phyloP scores from a whole-genome alignment of 805 yeast species.

The Lachancea meyersii region DNA sequence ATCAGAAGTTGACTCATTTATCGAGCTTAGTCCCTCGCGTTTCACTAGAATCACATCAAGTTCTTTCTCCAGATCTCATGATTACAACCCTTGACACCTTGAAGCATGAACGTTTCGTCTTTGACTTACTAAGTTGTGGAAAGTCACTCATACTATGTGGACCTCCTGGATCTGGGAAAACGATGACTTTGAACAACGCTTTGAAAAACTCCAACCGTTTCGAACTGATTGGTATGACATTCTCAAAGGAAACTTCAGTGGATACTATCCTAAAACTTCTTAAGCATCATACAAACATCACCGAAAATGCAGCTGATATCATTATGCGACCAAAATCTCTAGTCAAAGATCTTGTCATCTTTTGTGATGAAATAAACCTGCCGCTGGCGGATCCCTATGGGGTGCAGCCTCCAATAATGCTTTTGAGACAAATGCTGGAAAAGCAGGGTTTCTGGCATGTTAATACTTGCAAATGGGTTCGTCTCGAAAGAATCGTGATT shows the following conservation, averaged over 20 bases:
- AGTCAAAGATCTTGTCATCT: constrained; percentile 71
- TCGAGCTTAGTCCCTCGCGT: constrained; percentile 34
- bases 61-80: constrained; percentile 55
- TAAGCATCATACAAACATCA: constrained; percentile 67
- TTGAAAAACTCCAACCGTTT: constrained; percentile 50
- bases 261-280: constrained; percentile 52
- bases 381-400: constrained; percentile 70
- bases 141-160: constrained; percentile 74
- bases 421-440: constrained; percentile 70
- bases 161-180: constrained; percentile 96
- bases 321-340: constrained; percentile 50
- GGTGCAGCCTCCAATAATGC: constrained; percentile 62
- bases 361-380: constrained; percentile 87
- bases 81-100: constrained; percentile 77
- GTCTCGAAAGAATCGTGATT: constrained; percentile 57
- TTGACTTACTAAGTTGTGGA: constrained; percentile 48
- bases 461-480: constrained; percentile 57
- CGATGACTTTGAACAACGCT: constrained; percentile 77
- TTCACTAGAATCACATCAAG: constrained; percentile 52
- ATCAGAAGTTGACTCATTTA: constrained; percentile 44
- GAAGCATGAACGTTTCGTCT: constrained; percentile 57
- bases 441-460: constrained; percentile 72
- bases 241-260: constrained; percentile 75
- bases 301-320: constrained; percentile 44
- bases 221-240: constrained; percentile 65